phyloP scores from a whole-genome alignment of 202 grass and related monocot genomes.

The Carex sylvatica region DNA sequence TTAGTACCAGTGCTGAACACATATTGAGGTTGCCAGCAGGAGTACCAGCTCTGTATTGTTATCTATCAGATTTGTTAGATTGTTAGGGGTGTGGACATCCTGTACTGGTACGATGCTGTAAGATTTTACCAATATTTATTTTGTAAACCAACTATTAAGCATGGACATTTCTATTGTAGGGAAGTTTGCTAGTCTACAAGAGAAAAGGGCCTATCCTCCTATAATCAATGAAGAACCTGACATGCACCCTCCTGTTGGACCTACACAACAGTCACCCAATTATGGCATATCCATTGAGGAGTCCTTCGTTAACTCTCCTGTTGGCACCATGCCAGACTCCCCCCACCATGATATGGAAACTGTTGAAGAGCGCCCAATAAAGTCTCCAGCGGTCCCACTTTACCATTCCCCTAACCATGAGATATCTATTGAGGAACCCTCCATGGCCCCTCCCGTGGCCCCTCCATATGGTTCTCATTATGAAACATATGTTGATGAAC shows the following conservation, averaged over 20 bases:
- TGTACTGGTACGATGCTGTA: neutral
- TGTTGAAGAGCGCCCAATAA: neutral
- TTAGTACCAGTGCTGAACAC: neutral
- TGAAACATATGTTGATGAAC: neutral
- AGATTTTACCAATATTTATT: neutral
- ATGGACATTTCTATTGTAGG: slow-evolving; percentile 17
- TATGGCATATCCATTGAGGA: neutral
- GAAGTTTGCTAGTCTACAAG: slow-evolving; percentile 17
- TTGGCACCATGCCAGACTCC: neutral
- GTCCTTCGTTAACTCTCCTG: neutral
- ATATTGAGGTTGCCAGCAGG: neutral
- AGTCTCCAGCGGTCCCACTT: neutral
- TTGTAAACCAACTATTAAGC: neutral
- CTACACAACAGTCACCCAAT: slow-evolving; percentile 9
- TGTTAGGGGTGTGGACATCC: neutral
- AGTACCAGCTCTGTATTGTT: neutral
- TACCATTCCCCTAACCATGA: neutral
- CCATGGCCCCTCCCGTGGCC: neutral
- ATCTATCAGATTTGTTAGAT: neutral
- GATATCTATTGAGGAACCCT: neutral
- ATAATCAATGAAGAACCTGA: slow-evolving; percentile 13
- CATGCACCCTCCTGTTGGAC: neutral
- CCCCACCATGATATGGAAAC: neutral
- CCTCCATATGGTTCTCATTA: neutral
- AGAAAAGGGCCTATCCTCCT: neutral